Evolutionary conservation across 2,329 filamentous ascomycete genomes (phyloP).

Genomic region (Clonostachys chloroleuca): DNA sequence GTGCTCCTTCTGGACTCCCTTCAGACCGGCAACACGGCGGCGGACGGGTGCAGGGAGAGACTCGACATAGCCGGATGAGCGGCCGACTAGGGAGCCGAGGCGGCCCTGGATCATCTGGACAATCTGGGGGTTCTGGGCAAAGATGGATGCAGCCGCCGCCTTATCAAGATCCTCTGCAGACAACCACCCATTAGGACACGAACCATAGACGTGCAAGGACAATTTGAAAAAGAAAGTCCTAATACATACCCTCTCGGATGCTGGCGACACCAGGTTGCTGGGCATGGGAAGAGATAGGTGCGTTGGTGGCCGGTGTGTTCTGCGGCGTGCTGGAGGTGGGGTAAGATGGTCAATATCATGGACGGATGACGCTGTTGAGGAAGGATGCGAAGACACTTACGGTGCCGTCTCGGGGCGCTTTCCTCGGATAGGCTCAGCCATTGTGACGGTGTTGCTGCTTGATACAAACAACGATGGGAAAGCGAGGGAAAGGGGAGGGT

Average conservation of each 20-base stretch:
- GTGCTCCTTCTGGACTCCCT: slow-evolving; percentile 98
- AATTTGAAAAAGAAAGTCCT: neutral
- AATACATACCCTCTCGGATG: slow-evolving; percentile 87
- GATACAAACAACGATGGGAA: slow-evolving; percentile 11
- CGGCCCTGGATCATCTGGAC: slow-evolving; percentile 98
- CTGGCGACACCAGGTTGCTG: slow-evolving; percentile 91
- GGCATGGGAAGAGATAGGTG: slow-evolving; percentile 95
- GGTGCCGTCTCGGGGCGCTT: slow-evolving; percentile 57
- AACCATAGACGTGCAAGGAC: slow-evolving; percentile 1
- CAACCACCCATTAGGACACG: neutral
- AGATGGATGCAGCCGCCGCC: slow-evolving; percentile 81
- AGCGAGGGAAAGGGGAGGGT: slow-evolving; percentile 10
- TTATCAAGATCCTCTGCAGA: slow-evolving; percentile 82
- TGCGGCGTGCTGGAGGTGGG: slow-evolving; percentile 77
- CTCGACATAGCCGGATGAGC: slow-evolving; percentile 97
- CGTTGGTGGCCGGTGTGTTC: slow-evolving; percentile 93
- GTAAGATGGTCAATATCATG: slow-evolving; percentile 23
- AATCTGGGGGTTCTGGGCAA: slow-evolving; percentile 91
- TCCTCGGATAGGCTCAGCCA: slow-evolving; percentile 62
- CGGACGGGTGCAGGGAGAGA: slow-evolving; percentile 85
- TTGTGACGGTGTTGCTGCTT: slow-evolving; percentile 21
- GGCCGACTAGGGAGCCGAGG: slow-evolving; percentile 86
- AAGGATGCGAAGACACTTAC: slow-evolving; percentile 36
- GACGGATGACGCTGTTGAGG: slow-evolving; percentile 1
- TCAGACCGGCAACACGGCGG: slow-evolving; percentile 89